Evolutionary conservation across 176 grass and related monocot genomes (phyloP).

Genomic region (Carex cristatella): DNA sequence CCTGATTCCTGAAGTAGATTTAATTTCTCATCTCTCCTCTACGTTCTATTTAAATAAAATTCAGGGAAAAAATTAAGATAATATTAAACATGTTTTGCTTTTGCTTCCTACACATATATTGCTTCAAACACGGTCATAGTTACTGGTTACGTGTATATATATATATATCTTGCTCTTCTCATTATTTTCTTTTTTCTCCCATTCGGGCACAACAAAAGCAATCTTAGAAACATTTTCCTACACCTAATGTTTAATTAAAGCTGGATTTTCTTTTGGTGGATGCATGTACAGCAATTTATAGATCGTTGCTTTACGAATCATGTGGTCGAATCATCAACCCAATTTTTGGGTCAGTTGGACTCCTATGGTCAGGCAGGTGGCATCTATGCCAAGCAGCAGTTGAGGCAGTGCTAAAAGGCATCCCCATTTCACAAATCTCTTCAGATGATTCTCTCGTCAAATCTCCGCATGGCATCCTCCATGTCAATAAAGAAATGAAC

Average conservation of each 20-base stretch:
- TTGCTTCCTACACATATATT: background rate
- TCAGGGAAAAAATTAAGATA: background rate
- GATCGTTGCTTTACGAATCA: slow-evolving; percentile 15
- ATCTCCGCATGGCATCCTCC: background rate
- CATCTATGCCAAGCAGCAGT: slow-evolving; percentile 26
- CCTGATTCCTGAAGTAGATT: background rate
- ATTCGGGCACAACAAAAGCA: background rate
- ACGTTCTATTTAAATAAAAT: background rate
- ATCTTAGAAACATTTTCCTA: background rate
- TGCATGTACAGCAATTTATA: slow-evolving; percentile 5
- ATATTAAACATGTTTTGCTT: background rate
- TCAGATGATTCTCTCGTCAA: background rate
- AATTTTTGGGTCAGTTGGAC: background rate
- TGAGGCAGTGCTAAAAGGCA: slow-evolving; percentile 18
- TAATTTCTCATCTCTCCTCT: no score
- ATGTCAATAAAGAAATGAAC: background rate
- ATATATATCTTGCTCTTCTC: background rate
- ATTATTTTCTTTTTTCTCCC: background rate
- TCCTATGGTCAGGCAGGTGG: slow-evolving; percentile 19
- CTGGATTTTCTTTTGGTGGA: background rate
- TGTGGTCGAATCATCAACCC: slow-evolving; percentile 24
- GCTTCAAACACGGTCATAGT: background rate
- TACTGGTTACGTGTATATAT: background rate
- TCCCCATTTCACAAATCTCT: slow-evolving; percentile 11
- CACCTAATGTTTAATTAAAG: background rate